Evolutionary conservation across 2,329 filamentous ascomycete genomes (phyloP), one percentile per base, ranked within the genome.

Genomic region (Monosporascus sp.): DNA sequence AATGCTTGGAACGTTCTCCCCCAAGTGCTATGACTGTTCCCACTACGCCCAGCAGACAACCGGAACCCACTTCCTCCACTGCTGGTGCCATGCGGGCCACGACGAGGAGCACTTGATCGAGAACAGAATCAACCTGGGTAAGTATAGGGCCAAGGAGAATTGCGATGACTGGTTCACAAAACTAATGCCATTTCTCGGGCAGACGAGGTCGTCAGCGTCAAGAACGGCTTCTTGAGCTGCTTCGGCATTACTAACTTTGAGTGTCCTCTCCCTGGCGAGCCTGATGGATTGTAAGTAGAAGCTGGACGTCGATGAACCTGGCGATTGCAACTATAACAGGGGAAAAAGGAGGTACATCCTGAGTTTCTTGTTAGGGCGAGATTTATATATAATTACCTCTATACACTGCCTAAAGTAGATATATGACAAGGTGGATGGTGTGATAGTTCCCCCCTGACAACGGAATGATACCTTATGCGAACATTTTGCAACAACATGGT

Each of bases 201-300:
- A 59, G 55, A 59, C 7, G n/a, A 53, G 11, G 48, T 51, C 16
- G 5, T 59, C 5, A 45, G 17, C 16, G 41, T 41, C 48, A 55
- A 57, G 31, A 55, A 59, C n/a, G 53, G 57, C 17, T 55, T 57
- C 44, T n/a, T 59, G 19, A 57, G 53, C 48, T 57, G 55, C 35
- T 55, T 44, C 24, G 55, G 51, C 27, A 54, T 48, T 16, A 56
- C 53, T 22, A 55, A 55, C 31, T 57, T 57, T 37, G 53, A 59
- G 51, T 57, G 57, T 17, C 57, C 53, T 27, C 22, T 16, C 16
- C 20, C 43, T 1, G 43, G 20, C 20, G 43, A 45, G 9, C 27
- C 27, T 4, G 27, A 31, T 31, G 27, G 11, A 9, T 31, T 9
- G 9, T 31, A 31, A 31, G 27, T 1, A 11, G 9, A 31, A 9